These are phyloP conservation scores for Pluteus cervinus DNA, from an alignment of 768 basidiomycete genomes.

Conservation along the genomic window DNA sequence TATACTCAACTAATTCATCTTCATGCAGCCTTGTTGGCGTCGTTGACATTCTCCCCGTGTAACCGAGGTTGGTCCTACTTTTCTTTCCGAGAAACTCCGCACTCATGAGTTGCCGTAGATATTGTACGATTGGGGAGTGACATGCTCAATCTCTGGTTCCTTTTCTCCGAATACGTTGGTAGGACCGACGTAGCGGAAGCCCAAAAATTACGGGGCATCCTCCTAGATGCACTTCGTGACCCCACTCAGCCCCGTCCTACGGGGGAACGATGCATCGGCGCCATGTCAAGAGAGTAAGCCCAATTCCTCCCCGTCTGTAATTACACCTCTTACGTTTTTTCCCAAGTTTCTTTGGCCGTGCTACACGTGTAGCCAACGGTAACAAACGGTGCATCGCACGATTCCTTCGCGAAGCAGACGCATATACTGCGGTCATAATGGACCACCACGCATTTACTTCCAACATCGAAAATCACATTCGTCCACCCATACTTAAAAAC, in stretches of 20 bases:
- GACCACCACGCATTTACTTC: too few species aligned
- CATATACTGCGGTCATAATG: too few species aligned
- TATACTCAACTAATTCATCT: background rate
- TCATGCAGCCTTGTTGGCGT: slow-evolving; percentile 13
- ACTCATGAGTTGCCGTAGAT: slow-evolving; percentile 12
- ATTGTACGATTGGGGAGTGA: slow-evolving; percentile 15
- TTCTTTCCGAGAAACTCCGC: background rate
- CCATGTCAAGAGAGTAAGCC: slow-evolving; percentile 12
- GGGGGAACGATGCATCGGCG: slow-evolving; percentile 14
- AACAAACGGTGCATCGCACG: too few species aligned
- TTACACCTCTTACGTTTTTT: too few species aligned
- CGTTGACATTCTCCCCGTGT: slow-evolving; percentile 13
- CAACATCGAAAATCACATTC: too few species aligned
- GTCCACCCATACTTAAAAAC: too few species aligned
- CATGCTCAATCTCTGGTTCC: slow-evolving; percentile 15
- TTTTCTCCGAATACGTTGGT: slow-evolving; percentile 17
- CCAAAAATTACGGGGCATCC: slow-evolving; percentile 9
- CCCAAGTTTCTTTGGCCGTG: too few species aligned
- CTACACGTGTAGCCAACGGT: too few species aligned
- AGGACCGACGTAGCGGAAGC: slow-evolving; percentile 9
- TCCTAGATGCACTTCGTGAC: slow-evolving; percentile 16
- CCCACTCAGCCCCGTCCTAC: slow-evolving; percentile 10
- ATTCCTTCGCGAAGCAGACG: too few species aligned
- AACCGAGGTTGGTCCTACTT: slow-evolving; percentile 11
- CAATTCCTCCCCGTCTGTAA: too few species aligned